Percentiles rank a stretch among this genome's conserved stretches.
These are phyloP conservation scores for Rhizopogon rudus DNA, from an alignment of 768 basidiomycete species.

Conservation along the genomic window DNA sequence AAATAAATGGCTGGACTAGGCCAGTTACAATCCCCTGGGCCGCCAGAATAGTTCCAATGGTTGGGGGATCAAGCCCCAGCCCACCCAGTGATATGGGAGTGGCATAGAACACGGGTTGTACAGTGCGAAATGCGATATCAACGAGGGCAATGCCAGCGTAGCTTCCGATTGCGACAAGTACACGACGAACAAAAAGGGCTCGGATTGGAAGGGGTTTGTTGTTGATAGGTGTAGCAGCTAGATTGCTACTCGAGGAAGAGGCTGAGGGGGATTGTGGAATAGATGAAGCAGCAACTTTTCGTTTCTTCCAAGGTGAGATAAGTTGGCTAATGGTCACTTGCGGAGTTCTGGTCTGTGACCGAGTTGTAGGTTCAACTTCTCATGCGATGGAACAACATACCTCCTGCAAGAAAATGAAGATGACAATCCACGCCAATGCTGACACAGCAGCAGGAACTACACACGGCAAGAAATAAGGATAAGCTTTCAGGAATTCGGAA, in stretches of 20 bases:
- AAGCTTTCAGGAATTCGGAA: slow-evolving; percentile 50
- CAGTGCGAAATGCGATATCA: slow-evolving; percentile 55
- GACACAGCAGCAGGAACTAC: slow-evolving; percentile 56
- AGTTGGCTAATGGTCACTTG: neutral
- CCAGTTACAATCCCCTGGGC: slow-evolving; percentile 23
- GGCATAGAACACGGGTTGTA: slow-evolving; percentile 20
- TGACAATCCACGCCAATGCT: slow-evolving; percentile 43
- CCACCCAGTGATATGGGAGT: slow-evolving; percentile 12
- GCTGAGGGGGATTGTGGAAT: neutral
- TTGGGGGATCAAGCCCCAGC: slow-evolving; percentile 5
- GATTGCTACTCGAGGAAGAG: neutral
- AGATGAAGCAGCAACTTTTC: neutral
- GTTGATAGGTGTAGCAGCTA: too few species aligned
- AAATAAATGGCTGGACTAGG: slow-evolving; percentile 54
- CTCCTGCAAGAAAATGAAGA: slow-evolving; percentile 53
- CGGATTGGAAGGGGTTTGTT: slow-evolving; percentile 36
- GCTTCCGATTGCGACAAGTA: slow-evolving; percentile 50
- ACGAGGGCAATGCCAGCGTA: slow-evolving; percentile 56
- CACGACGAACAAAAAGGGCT: slow-evolving; percentile 41
- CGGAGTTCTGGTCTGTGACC: neutral
- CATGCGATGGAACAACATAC: slow-evolving; percentile 14
- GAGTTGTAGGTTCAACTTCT: neutral
- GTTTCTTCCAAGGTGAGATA: neutral
- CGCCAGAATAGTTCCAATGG: slow-evolving; percentile 15
- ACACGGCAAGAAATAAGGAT: slow-evolving; percentile 75